Evolutionary conservation across 1,284 basidiomycete genomes (phyloP).

Genomic region (Coniophora puteana): DNA sequence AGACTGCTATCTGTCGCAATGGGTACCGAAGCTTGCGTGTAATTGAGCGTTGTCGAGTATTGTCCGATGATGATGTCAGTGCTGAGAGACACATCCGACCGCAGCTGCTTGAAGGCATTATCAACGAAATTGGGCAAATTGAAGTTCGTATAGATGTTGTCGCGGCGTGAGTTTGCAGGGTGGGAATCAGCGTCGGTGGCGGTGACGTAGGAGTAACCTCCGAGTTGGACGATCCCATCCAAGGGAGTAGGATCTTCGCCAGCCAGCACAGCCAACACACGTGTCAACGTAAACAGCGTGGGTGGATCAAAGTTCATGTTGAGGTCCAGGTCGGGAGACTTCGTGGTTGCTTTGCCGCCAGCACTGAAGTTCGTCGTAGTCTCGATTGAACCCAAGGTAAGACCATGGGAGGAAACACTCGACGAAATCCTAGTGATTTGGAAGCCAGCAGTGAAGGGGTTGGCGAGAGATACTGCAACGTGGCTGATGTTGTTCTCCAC

Average conservation of each 20-base stretch:
- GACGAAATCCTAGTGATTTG: conserved; percentile 62
- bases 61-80: conserved; percentile 62
- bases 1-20: conserved; percentile 62
- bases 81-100: conserved; percentile 58
- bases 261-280: conserved; percentile 62
- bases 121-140: conserved; percentile 65
- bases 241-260: conserved; percentile 59
- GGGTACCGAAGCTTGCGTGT: conserved; percentile 55
- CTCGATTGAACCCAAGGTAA: conserved; percentile 64
- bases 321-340: conserved; percentile 58
- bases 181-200: conserved; percentile 35
- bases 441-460: conserved; percentile 67
- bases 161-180: conserved; percentile 28
- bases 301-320: conserved; percentile 71
- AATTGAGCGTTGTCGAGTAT: conserved; percentile 61
- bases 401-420: conserved; percentile 60
- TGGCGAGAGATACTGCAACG: conserved; percentile 60
- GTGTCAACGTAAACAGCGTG: conserved; percentile 69
- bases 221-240: conserved; percentile 69
- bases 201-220: conserved; percentile 60
- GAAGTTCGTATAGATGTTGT: conserved; percentile 57
- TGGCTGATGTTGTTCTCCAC: conserved; percentile 61
- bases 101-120: conserved; percentile 61
- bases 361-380: conserved; percentile 52
- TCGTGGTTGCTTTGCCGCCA: conserved; percentile 50